Evolutionary conservation across 108 stramenopile species (phyloP), one percentile per base, ranked within the genome.

Genomic region (Nitzschia sp.): DNA sequence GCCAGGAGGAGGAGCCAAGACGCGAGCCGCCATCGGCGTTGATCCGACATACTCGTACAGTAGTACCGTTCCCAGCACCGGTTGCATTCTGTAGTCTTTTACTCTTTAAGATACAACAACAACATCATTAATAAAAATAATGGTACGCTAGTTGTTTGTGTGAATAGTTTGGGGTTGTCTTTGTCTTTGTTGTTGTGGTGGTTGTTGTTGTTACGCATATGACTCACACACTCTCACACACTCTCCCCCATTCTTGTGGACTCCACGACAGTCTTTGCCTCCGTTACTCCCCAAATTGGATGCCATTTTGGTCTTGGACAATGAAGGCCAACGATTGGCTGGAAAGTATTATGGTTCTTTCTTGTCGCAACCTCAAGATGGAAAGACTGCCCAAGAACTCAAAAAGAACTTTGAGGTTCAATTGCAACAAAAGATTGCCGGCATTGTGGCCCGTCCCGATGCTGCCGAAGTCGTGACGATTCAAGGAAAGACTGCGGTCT

Each of bases 321-420:
- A 78, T 57, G 91, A 92, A 22, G 91, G 91, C 62, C 82, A 88
- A 72, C 88, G 91, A 44, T 73, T 92, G 63, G 91, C 91, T 0
- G 91, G 91, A 9, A 92, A 92, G 81, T 92, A 92, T 65, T 92
- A 89, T 69, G 88, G 88, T 26, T 73, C 83, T 50, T 92, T 89
- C 76, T 67, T 89, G 69, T 84, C 79, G 46, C 51, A 65, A 12
- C 22, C 68, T 22, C 66, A 72, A 46, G 80, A 80, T 29, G 73
- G 70, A 10, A 65, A 75, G 41, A 65, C 84, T 11, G 63, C 72
- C 22, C 88, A 92, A 67, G 88, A 88, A 22, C 55, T 81, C 7
- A 84, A 85, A 41, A 21, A 60, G 15, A 62, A 61, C 10, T 90
- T 92, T 71, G 91, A 92, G 78, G 78, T 86, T 26, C 73, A 81